Base-by-base conservation (phyloP, 768 basidiomycete species). In the Clitopilus passeckerianus region DNA sequence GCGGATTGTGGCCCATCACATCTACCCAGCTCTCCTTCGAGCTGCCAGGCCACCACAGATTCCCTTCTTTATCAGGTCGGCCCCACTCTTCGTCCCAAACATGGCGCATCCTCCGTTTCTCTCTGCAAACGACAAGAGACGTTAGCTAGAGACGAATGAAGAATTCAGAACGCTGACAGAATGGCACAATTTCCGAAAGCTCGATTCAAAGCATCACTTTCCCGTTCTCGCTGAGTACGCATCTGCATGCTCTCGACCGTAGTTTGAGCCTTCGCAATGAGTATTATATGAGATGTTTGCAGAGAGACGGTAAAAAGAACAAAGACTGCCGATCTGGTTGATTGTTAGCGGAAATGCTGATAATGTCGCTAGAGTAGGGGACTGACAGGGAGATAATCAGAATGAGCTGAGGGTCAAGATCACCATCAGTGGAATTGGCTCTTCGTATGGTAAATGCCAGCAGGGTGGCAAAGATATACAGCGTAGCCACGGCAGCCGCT, bases 81-180 rank as follows among this genome's bases (percentile, higher is more conserved):
- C 95, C 95, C 90, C 91, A 98, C 65, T 95, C 93, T 23, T 74
- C 72, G 63, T 93, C 85, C 88, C 91, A 95, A 46, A 77, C 71
- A 34, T 67, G 71, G 44, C 66, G 68, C 16, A 77, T 81, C 34
- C 67, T 70, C 34, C 73, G 74, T 61, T 81, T 88, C 2, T 75
- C 80, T 22, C 88, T 89, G 68, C 43, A 55, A 20, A 12, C 34
- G 35, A 57, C 12, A 54, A 33, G 57, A 50, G 30, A 30, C 16
- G 44, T 33, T 52, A 46, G 52, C 7, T 33, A 22, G 35, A 41
- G 44, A 24, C 27, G 35, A 24, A 56, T 57, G 41, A 33, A 33
- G 30, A 7, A 57, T 2, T n/a, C 18, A 43, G 16, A 55, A 34
- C 22, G 74, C 86, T 61, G 64, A 89, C 88, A 76, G 57, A 54